Base-by-base conservation (phyloP, 176 grass and related monocot genomes). In the Paspalum vaginatum region DNA sequence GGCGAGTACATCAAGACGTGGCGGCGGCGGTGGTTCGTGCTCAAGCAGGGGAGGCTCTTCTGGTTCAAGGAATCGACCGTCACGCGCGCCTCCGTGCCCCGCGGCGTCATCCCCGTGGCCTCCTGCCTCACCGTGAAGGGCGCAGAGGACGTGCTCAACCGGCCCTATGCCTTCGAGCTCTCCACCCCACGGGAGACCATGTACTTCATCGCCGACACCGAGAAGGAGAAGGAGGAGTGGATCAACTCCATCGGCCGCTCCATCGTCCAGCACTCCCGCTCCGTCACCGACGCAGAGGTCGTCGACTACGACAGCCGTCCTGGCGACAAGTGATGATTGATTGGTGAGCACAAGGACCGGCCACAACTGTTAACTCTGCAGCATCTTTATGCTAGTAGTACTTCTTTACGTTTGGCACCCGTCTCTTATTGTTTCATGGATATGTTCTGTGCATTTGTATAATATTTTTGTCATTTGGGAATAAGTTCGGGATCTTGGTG, bases 151-250 rank as follows among this genome's bases (percentile, higher is more conserved):
- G 88, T 93, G 72, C 90, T 99, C 59, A 93, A 99, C 76, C 88
- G 90, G 14, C 84, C 83, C 51, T 95, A 82, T 59, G 92, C 96
- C 60, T 98, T 99, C 86, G 96, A 95, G 81, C 88, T 95, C 67
- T 99, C 88, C 50, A 99, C 92, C 66, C 79, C 86, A 16, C 50
- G 54, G 15, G 92, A 99, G 72, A 95, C 92, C 84, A 99, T 99
- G 96, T 99, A 99, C 86, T 95, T 99, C 88, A 94, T 99, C 75
- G 92, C 88, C 9, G 96, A 99, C 81, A 89, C 96, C 20, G 96
- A 99, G 40, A 99, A 95, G 92, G 96, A 99, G 84, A 98, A 98
- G 86, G 96, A 98, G 78, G 96, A 99, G 65, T 99, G 96, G 96
- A 99, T 99, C 90, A 99, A 95, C 81, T 95, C 96, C 88, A 88